Percentiles rank a stretch among this genome's conserved stretches.
phyloP scores from a whole-genome alignment of 2,329 filamentous ascomycete species.

The Pyrenophora seminiperda region DNA sequence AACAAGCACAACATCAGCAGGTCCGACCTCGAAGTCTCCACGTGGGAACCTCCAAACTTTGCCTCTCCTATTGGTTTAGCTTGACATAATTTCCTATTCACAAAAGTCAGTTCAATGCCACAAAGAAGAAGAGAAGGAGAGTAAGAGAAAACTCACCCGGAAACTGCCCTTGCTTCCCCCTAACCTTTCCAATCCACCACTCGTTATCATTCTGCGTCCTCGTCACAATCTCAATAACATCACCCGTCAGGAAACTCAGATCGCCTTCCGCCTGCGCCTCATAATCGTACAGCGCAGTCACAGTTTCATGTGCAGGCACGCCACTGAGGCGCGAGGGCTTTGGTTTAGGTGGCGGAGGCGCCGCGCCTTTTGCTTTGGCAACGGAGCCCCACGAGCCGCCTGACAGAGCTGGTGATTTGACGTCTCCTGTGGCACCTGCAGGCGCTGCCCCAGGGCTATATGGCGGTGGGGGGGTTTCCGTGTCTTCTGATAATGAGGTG shows the following conservation, averaged over 20 bases:
- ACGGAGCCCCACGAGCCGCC: slow-evolving; percentile 50
- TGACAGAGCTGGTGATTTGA: slow-evolving; percentile 40
- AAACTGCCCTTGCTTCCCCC: slow-evolving; percentile 86
- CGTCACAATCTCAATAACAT: slow-evolving; percentile 84
- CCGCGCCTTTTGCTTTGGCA: slow-evolving; percentile 56
- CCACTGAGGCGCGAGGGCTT: slow-evolving; percentile 75
- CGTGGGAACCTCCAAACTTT: slow-evolving; percentile 1
- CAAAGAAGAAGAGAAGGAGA: too few species aligned
- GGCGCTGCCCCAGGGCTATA: slow-evolving; percentile 44
- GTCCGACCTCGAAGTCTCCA: slow-evolving; percentile 17
- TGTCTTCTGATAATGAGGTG: slow-evolving; percentile 38
- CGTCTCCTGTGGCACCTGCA: slow-evolving; percentile 22
- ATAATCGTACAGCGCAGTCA: slow-evolving; percentile 93
- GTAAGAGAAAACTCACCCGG: slow-evolving; percentile 70
- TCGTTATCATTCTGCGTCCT: slow-evolving; percentile 92
- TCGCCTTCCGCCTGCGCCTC: slow-evolving; percentile 95
- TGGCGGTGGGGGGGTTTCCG: slow-evolving; percentile 48
- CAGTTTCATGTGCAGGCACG: slow-evolving; percentile 71
- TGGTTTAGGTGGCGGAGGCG: slow-evolving; percentile 58
- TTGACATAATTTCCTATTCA: slow-evolving; percentile 51
- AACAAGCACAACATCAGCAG: slow-evolving; percentile 9
- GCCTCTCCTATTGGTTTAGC: slow-evolving; percentile 37
- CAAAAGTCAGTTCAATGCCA: too few species aligned
- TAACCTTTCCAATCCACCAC: slow-evolving; percentile 89
- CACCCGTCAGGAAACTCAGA: slow-evolving; percentile 84